Evolutionary conservation across 805 yeast species (phyloP).

Genomic region (Saccharomycopsis fibuligera): DNA sequence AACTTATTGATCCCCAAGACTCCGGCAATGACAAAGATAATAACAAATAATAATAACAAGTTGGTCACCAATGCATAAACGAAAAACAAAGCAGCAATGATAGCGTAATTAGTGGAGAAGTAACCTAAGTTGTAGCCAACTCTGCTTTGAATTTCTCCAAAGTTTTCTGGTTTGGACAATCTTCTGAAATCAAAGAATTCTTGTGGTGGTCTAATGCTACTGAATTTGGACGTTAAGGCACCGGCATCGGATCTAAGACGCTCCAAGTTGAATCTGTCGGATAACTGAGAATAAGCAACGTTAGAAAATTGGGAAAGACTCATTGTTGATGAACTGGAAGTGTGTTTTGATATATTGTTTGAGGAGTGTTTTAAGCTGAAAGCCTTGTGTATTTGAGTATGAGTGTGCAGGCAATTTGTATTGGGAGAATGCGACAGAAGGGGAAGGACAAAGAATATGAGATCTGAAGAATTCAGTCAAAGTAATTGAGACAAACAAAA

Average conservation of each 20-base stretch:
- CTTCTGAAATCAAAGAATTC: slow-evolving; percentile 91
- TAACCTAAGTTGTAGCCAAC: slow-evolving; percentile 81
- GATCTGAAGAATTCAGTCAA: too few relatives aligned
- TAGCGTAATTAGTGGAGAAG: slow-evolving; percentile 79
- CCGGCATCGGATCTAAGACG: slow-evolving; percentile 42
- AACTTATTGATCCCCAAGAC: slow-evolving; percentile 70
- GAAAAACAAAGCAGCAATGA: slow-evolving; percentile 64
- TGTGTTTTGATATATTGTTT: background rate
- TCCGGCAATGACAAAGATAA: slow-evolving; percentile 68
- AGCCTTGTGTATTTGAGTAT: too few relatives aligned
- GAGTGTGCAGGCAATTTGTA: too few relatives aligned
- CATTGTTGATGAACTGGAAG: background rate
- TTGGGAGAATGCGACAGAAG: too few relatives aligned
- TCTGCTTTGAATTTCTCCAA: slow-evolving; percentile 84
- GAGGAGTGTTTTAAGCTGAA: too few relatives aligned
- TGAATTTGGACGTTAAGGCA: slow-evolving; percentile 53
- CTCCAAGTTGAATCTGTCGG: slow-evolving; percentile 46
- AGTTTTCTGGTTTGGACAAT: slow-evolving; percentile 83
- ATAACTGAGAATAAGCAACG: slow-evolving; percentile 32
- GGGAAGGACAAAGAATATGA: too few relatives aligned
- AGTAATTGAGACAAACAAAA: too few relatives aligned
- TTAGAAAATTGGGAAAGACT: slow-evolving; percentile 24
- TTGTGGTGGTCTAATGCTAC: slow-evolving; percentile 79
- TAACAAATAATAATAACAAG: slow-evolving; percentile 74
- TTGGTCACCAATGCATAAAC: slow-evolving; percentile 87